phyloP scores from a whole-genome alignment of 2,329 filamentous ascomycete species.

The Elsinoe australis region DNA sequence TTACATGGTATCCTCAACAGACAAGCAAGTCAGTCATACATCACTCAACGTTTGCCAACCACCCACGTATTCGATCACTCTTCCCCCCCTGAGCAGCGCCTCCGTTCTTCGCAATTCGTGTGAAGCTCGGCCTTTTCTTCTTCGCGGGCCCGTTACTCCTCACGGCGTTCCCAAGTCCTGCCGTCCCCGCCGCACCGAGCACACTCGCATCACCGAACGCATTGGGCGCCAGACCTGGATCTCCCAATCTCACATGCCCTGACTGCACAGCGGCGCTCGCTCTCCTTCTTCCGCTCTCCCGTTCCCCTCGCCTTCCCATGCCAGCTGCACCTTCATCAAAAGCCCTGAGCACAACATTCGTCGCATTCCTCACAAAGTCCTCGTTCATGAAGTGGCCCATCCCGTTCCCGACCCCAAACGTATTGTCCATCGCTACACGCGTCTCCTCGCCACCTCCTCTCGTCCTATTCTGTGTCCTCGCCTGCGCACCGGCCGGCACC shows the following conservation, averaged over 20 bases:
- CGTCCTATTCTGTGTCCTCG: too few relatives aligned
- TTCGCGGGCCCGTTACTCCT: not conserved
- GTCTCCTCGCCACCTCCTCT: too few relatives aligned
- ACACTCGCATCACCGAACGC: constrained; percentile 32
- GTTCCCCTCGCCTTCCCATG: constrained; percentile 28
- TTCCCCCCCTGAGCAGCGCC: constrained; percentile 6
- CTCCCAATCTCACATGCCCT: constrained; percentile 13
- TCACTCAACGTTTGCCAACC: constrained; percentile 13
- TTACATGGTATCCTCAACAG: too few relatives aligned
- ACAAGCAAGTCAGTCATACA: too few relatives aligned
- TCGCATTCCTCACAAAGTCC: constrained; percentile 40
- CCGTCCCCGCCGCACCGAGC: constrained; percentile 21
- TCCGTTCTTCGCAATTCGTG: constrained; percentile 14
- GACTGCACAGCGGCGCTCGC: constrained; percentile 21
- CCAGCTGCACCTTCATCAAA: constrained; percentile 26
- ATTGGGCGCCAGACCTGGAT: constrained; percentile 27
- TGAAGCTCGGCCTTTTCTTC: constrained; percentile 12
- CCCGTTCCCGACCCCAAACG: constrained; percentile 43
- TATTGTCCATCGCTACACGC: constrained; percentile 21
- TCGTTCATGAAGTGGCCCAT: constrained; percentile 56
- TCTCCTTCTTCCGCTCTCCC: constrained; percentile 26
- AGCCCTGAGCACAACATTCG: constrained; percentile 28
- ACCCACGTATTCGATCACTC: constrained; percentile 8
- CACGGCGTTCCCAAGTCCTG: not conserved
- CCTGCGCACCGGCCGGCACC: constrained; percentile 40